Base-by-base conservation (phyloP, 2,329 filamentous ascomycete genomes). In the Sporothrix dimorphospora region DNA sequence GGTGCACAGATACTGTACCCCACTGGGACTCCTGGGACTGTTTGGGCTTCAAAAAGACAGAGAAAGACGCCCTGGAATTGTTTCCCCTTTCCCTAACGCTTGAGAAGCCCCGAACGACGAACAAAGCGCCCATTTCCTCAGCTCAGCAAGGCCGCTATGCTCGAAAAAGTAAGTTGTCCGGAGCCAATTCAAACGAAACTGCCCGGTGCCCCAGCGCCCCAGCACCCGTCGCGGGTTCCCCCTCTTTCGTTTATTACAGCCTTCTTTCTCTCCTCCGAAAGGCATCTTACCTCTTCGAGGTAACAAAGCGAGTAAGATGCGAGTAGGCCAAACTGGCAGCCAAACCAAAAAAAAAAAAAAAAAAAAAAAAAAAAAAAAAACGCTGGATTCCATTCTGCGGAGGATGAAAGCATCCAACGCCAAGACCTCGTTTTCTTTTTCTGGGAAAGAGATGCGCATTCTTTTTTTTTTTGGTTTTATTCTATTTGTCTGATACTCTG, bases 151-250 rank as follows among this genome's bases (percentile, higher is more conserved):
- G 38, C 38, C 63, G 40, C 68, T 61, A 70, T 59, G 14, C 68
- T 70, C 14, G 38, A 61, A 61, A n/a, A 34, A 59, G 68, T n/a
- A 59, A 61, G 38, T 61, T 49, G 38, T 49, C 68, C 53, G 68
- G 38, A 61, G 30, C 21, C 51, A 55, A 4, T 21, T 21, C 51
- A 3, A 47, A 49, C 21, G 24, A 66, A 49, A n/a, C 42, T 19
- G 19, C 47, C 42, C 14, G 19, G 42, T 11, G 12, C n/a, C n/a
- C n/a, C 42, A 45, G 4, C 42, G 42, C 19, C 42, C n/a, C 47
- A 49, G 47, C 47, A 6, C 7, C 19, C 47, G 16, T 8, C 19
- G 19, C 47, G 5, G 19, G 47, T 16, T n/a, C n/a, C 19, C 16
- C 8, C 14, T 16, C 12, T 19, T 5, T 6, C 14, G 14, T 45